These are phyloP conservation scores for Angophora floribunda DNA, from an alignment of 345 rosid species.

Conservation along the genomic window DNA sequence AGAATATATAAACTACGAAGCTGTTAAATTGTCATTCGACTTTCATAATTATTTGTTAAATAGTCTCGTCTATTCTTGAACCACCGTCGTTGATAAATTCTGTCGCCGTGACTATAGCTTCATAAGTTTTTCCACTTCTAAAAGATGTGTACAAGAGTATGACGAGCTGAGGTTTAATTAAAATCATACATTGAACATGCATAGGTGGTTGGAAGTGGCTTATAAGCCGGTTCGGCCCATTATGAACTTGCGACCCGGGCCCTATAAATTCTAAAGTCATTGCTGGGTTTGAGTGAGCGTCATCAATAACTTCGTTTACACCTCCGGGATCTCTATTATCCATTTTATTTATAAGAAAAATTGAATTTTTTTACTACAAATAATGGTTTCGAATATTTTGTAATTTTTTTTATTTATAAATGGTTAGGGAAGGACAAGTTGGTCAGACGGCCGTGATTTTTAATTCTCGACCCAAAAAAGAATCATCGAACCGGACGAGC, in stretches of 20 bases:
- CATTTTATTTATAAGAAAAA: not conserved
- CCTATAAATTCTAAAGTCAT: not conserved
- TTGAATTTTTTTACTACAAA: not conserved
- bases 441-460: not conserved
- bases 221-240: no score
- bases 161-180: not conserved
- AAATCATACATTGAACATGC: not conserved
- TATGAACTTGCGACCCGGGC: no score
- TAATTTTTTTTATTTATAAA: not conserved
- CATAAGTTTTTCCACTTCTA: not conserved
- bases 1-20: not conserved
- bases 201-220: no score
- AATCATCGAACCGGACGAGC: not conserved
- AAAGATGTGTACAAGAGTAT: rapidly evolving
- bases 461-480: not conserved
- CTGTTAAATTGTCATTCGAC: not conserved
- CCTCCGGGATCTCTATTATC: not conserved
- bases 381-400: not conserved
- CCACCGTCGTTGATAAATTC: not conserved
- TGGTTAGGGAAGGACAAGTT: not conserved
- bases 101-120: no score
- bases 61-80: not conserved
- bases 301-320: not conserved
- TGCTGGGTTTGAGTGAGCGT: not conserved
- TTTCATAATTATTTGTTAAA: not conserved